Conservation (phyloP, 169 alveolate genomes). For the Eimeria tenella region DNA sequence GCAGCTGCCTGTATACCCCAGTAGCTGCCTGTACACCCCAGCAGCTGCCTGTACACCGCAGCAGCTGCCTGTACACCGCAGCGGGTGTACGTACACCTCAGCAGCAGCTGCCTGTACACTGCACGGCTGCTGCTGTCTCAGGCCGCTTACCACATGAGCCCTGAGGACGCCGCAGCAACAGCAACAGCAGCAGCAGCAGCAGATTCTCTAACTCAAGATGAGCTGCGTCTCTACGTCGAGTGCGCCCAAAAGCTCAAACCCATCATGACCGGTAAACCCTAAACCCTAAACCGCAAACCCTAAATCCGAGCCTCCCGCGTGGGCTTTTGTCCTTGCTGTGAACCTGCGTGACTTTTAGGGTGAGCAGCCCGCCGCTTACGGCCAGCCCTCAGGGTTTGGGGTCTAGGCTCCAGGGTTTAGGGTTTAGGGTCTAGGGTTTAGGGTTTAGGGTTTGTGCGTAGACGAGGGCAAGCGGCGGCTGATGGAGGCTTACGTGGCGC, state of each 20-base stretch:
- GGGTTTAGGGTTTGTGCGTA: not conserved
- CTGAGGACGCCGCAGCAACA: not conserved
- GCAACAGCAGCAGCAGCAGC: constrained; percentile 28
- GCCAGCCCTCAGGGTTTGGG: not conserved
- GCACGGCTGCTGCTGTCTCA: not conserved
- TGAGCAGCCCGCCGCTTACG: not conserved
- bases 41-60: not conserved
- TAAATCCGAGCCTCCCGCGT: not conserved
- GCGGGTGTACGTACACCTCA: too few relatives aligned
- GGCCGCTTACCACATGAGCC: constrained; percentile 64
- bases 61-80: too few relatives aligned
- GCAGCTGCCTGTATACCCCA: too few relatives aligned
- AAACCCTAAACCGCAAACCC: constrained; percentile 42
- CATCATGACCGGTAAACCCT: constrained; percentile 66
- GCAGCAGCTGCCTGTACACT: too few relatives aligned
- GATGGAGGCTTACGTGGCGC: constrained; percentile 64
- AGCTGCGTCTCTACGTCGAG: constrained; percentile 66
- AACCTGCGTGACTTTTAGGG: not conserved
- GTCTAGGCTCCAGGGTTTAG: not conserved
- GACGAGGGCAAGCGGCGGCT: constrained; percentile 70
- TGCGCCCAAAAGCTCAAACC: constrained; percentile 75
- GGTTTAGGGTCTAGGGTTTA: constrained; percentile 27
- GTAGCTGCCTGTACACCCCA: too few relatives aligned
- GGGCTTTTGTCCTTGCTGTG: not conserved
- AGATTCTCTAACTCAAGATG: constrained; percentile 65